phyloP scores from a whole-genome alignment of 2,329 filamentous ascomycete species.

The Aspergillus quadrilineatus region DNA sequence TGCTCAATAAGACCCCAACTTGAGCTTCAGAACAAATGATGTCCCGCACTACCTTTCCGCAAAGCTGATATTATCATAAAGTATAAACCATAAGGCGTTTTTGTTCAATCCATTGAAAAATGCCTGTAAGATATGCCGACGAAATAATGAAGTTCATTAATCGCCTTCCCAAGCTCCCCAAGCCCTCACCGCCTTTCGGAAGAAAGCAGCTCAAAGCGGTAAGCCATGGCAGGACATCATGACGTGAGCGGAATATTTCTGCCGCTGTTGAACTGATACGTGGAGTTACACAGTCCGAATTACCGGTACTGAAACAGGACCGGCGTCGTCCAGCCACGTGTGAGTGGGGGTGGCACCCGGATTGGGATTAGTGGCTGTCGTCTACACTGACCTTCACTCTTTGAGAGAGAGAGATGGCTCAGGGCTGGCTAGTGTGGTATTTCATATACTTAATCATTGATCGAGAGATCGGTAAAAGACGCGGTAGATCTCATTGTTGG shows the following conservation, averaged over 20 bases:
- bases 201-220: background rate
- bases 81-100: background rate
- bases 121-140: background rate
- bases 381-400: background rate
- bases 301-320: conserved; percentile 4
- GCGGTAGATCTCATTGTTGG: background rate
- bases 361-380: conserved; percentile 12
- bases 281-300: background rate
- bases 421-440: conserved; percentile 17
- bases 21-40: background rate
- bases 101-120: background rate
- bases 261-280: background rate
- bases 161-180: background rate
- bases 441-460: background rate
- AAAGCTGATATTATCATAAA: background rate
- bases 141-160: background rate
- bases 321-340: conserved; percentile 23
- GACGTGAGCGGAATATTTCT: conserved; percentile 13
- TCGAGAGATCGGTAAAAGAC: background rate
- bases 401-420: conserved; percentile 17
- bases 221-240: conserved; percentile 6
- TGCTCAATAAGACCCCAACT: background rate
- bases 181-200: conserved; percentile 9
- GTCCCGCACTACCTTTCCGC: background rate
- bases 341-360: conserved; percentile 14